Evolutionary conservation across 306 rosid species (phyloP).

Genomic region (Casuarina glauca): DNA sequence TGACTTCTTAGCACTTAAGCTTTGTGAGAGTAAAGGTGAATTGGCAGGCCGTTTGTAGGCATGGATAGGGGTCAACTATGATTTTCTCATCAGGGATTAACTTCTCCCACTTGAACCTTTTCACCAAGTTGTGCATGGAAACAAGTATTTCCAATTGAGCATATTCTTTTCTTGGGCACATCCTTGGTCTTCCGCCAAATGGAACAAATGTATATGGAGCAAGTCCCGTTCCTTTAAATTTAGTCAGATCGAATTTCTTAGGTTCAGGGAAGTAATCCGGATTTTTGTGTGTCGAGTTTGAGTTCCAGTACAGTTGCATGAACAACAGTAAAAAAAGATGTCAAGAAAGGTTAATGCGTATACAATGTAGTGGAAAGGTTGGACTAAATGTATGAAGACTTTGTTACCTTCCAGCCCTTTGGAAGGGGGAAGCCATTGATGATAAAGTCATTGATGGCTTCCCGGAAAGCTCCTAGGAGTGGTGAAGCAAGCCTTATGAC

Average conservation of each 20-base stretch:
- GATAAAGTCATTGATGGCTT: constrained; percentile 64
- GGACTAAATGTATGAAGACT: neutral
- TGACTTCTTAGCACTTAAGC: neutral
- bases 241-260: constrained; percentile 64
- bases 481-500: constrained; percentile 91
- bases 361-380: too few relatives aligned
- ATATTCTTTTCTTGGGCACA: constrained; percentile 96
- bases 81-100: constrained; percentile 60
- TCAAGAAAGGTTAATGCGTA: too few relatives aligned
- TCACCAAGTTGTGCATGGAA: constrained; percentile 82
- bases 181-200: constrained; percentile 93
- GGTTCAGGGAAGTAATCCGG: constrained; percentile 60
- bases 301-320: constrained; percentile 78
- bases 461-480: constrained; percentile 87
- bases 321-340: neutral
- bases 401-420: constrained; percentile 87
- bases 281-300: constrained; percentile 70
- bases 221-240: constrained; percentile 83
- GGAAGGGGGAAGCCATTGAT: constrained; percentile 87
- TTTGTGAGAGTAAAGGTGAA: constrained; percentile 66
- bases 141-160: constrained; percentile 80
- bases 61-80: constrained; percentile 64
- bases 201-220: constrained; percentile 87
- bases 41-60: constrained; percentile 71
- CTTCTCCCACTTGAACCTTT: constrained; percentile 67